Base-by-base conservation (phyloP, 768 basidiomycete species). In the Psilocybe cyanescens region DNA sequence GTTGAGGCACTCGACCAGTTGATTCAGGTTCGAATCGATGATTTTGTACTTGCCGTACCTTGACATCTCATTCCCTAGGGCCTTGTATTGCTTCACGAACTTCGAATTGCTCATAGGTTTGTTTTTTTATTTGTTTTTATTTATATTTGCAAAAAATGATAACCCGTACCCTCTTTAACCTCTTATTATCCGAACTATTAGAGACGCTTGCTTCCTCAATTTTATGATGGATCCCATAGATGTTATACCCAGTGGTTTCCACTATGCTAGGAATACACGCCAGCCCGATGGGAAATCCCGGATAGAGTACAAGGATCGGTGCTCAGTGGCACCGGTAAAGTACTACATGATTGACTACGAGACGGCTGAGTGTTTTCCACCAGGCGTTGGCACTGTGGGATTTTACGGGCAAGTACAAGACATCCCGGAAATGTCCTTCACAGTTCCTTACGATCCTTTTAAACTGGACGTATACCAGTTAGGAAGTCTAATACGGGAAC, bases 291-390 rank as follows among this genome's bases (percentile, higher is more conserved):
- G 41, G 12, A 60, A 41, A 29, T 24, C 24, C 19, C 24, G 8
- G 30, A 56, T 60, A 29, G 54, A 46, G n/a, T 60, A 39, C 49
- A 39, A 44, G 11, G 63, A 64, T n/a, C 66, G 68, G 2, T 65
- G 72, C 45, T 60, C 66, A 2, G 65, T 71, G 9, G 51, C 61
- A 1, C 70, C 72, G n/a, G 59, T 71, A n/a, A 64, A 66, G 31
- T 74, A 74, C 41, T 73, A 69, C 46, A 68, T 71, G 49, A 72
- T 72, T 28, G 72, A 75, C 35, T 73, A 71, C 49, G 71, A 44
- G 14, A 16, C 41, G 5, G 14, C 41, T 11, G 41, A 44, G 1
- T 44, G 17, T n/a, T 44, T 44, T 16, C 41, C 41, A 8, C 41
- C 41, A 44, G 68, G 14, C 46, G 44, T 39, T 33, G 30, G 24